Evolutionary conservation across 176 grass and related monocot genomes (phyloP), one percentile per base, ranked within the genome.

Genomic region (Carex cristatella): DNA sequence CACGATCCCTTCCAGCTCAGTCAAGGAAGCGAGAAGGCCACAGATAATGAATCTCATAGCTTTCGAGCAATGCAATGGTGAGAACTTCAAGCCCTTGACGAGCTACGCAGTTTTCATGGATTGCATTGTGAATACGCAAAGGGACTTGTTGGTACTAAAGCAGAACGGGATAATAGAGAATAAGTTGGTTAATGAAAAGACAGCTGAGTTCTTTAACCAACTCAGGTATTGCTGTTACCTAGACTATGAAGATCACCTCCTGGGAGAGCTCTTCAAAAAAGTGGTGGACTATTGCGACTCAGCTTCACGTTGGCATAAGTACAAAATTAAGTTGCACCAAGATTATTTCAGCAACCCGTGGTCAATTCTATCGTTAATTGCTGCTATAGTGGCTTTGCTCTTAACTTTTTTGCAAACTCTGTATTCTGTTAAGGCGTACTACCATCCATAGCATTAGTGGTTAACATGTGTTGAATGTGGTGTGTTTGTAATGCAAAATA

Each of bases 281-380:
- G 71, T 86, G 84, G 69, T 56, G 71, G 69, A 28, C 9, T 86
- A 80, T 37, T 86, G 84, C 1, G 61, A 86, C 23, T 23, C 23
- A 23, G 23, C 23, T 16, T 87, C 78, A 14, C 32, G 13, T 2
- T 87, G 85, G 77, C 64, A 71, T 1, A 72, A 48, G 49, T 46
- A 80, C 49, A 62, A 78, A 27, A 78, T 78, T 8, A 87, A 46
- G 31, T 18, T 87, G 63, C 7, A 28, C 31, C 59, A 62, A 7
- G 85, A 87, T n/a, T 87, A 81, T 19, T 87, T 81, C 19, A 61
- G 42, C 10, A 87, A 59, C 14, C 85, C 85, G 0, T 87, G 85
- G 85, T 27, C 63, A 13, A 81, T 82, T 51, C n/a, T 87, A 53
- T 73, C 85, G 3, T 65, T 69, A 10, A 15, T 83, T 14, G 62